Evolutionary conservation across 306 rosid species (phyloP), one percentile per base, ranked within the genome.

Genomic region (Ziziphus jujuba): DNA sequence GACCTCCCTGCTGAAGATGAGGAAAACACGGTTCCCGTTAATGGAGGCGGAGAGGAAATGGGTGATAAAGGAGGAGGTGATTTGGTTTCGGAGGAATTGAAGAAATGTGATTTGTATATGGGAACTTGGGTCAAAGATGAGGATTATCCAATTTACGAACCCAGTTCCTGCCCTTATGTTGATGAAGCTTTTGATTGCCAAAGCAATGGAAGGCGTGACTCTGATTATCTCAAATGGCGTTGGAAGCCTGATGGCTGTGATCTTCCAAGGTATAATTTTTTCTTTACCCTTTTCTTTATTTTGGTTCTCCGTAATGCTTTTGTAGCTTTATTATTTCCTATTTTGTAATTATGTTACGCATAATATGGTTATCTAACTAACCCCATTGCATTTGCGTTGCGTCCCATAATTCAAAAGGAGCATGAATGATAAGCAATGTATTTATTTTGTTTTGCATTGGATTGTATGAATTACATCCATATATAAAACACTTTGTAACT

Each of bases 101-200:
- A 71, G 59, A 63, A 82, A 19, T 95, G 99, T 49, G 95, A 95
- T 81, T 76, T 95, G 71, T 87, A 70, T 77, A 67, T 47, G 67
- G 96, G 97, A 45, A 82, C 83, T 24, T 95, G 96, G 99, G 91
- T 95, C 63, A 84, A 55, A 72, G 96, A 93, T 65, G 85, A 84
- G 16, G 63, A 59, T 17, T 82, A 90, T 74, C 97, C 99, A 1
- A 73, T 88, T 75, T 90, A 93, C 57, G 33, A 54, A 65, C 78
- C 88, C 16, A 87, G 96, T 76, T 85, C 96, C 50, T 95, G 99
- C 54, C 96, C 97, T n/a, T 91, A 81, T 60, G 95, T 95, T 2
- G 99, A 90, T 9, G 97, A 90, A 59, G 99, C 95, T 67, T 95
- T 85, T 54, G 92, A 85, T 69, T 95, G 95, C 85, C 81, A 85